These are phyloP conservation scores for Brasilioporus rufonigricans DNA, from an alignment of 768 basidiomycete genomes.

Conservation along the genomic window DNA sequence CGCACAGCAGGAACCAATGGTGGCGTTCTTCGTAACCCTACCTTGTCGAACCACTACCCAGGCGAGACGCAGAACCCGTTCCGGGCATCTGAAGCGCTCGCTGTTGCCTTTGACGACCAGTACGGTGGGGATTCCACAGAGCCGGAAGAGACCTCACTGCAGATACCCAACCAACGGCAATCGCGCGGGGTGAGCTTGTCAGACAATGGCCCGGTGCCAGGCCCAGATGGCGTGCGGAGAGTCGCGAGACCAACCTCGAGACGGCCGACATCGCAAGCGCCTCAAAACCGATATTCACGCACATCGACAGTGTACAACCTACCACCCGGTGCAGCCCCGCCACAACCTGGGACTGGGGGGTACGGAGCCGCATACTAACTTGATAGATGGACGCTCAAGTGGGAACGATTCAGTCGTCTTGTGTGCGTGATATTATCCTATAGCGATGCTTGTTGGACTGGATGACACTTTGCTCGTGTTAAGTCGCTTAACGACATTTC, in stretches of 20 bases:
- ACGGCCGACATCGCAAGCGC: slow-evolving; percentile 58
- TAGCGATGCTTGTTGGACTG: slow-evolving; percentile 12
- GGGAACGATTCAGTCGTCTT: slow-evolving; percentile 2
- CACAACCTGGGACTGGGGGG: slow-evolving; percentile 37
- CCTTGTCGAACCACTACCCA: slow-evolving; percentile 38
- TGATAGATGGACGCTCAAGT: slow-evolving; percentile 4
- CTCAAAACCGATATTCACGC: slow-evolving; percentile 73
- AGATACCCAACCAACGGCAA: slow-evolving; percentile 14
- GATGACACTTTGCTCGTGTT: slow-evolving; percentile 4
- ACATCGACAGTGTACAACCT: slow-evolving; percentile 49
- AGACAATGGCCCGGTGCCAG: slow-evolving; percentile 82
- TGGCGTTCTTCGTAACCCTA: slow-evolving; percentile 40
- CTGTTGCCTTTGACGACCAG: slow-evolving; percentile 39
- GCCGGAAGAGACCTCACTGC: slow-evolving; percentile 35
- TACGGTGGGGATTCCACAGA: slow-evolving; percentile 33
- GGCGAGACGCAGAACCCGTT: slow-evolving; percentile 58
- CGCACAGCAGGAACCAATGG: slow-evolving; percentile 37
- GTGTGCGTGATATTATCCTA: not conserved
- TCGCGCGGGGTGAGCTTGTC: slow-evolving; percentile 72
- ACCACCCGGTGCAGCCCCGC: slow-evolving; percentile 76
- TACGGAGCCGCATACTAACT: slow-evolving; percentile 11
- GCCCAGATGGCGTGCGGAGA: slow-evolving; percentile 73
- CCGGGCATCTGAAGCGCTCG: slow-evolving; percentile 44
- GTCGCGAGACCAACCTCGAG: slow-evolving; percentile 61
- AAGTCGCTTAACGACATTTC: slow-evolving; percentile 8